Evolutionary conservation across 352 stramenopile genomes (phyloP).

Genomic region (Saprolegnia diclina): DNA sequence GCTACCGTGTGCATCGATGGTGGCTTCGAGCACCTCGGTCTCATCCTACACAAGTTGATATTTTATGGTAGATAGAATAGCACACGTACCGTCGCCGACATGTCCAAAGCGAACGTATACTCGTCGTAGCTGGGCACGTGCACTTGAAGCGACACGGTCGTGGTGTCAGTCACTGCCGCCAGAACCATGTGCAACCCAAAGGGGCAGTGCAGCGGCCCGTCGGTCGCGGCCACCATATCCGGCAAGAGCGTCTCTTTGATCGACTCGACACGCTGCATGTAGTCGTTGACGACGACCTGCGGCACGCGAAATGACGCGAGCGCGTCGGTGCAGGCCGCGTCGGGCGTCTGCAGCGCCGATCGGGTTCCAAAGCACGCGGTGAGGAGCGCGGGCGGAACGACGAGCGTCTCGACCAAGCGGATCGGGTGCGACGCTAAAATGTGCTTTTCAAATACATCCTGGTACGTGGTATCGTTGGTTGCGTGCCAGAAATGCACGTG

Average conservation of each 20-base stretch:
- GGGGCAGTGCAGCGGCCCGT: conserved; percentile 38
- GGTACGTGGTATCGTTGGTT: conserved; percentile 19
- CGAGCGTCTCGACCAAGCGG: background rate
- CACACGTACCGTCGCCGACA: background rate
- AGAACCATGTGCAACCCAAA: conserved; percentile 58
- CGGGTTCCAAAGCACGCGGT: conserved; percentile 31
- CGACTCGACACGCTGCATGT: conserved; percentile 53
- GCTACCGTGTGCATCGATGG: conserved; percentile 27
- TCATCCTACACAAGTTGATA: background rate
- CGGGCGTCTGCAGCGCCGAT: conserved; percentile 29
- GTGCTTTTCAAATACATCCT: conserved; percentile 22
- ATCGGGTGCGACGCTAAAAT: background rate
- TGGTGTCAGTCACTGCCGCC: background rate
- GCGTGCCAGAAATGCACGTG: background rate
- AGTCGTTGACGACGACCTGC: conserved; percentile 53
- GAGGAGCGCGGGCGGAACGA: conserved; percentile 23
- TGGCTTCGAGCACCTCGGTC: conserved; percentile 13
- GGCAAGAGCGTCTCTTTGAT: conserved; percentile 32
- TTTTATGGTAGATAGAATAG: conserved; percentile 2
- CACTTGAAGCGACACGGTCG: background rate
- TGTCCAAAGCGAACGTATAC: conserved; percentile 11
- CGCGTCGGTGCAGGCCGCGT: conserved; percentile 34
- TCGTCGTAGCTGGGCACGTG: background rate
- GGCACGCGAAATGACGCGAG: conserved; percentile 52
- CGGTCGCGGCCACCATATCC: conserved; percentile 29